Conservation (phyloP, 495 filamentous ascomycete genomes). For the Penicillium bialowiezense region DNA sequence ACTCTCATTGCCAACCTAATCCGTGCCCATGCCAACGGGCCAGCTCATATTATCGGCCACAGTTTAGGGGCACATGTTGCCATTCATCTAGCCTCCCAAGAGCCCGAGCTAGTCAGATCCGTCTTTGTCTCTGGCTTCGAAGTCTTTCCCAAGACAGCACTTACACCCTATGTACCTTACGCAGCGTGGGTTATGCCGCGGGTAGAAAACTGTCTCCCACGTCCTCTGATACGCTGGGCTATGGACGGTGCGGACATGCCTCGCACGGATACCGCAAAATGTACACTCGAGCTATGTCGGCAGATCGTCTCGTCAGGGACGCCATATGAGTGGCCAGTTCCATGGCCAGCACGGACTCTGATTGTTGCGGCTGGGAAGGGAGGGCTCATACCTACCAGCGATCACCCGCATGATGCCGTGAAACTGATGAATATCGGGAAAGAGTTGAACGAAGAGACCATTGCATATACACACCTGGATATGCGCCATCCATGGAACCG, state of each 20-base stretch:
- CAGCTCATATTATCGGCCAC: constrained; percentile 13
- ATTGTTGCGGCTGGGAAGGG: constrained; percentile 9
- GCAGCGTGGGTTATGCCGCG: constrained; percentile 4
- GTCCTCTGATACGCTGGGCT: constrained; percentile 4
- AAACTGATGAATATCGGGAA: constrained; percentile 1
- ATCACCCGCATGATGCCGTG: neutral
- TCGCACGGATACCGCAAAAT: neutral
- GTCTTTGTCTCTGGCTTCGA: constrained; percentile 6
- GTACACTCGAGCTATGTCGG: constrained; percentile 2
- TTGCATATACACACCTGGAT: constrained; percentile 6
- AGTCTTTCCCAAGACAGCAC: neutral
- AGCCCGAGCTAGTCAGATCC: constrained; percentile 1
- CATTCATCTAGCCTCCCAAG: constrained; percentile 5
- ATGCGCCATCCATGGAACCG: constrained; percentile 17
- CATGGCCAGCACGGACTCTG: constrained; percentile 1
- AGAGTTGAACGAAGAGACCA: neutral
- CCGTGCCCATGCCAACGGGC: constrained; percentile 4
- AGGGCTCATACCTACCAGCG: neutral
- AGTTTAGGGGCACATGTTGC: constrained; percentile 15
- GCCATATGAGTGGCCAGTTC: neutral
- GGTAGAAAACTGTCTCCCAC: constrained; percentile 6
- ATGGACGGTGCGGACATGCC: constrained; percentile 13
- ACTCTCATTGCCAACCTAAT: constrained; percentile 2
- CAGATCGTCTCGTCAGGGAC: neutral
- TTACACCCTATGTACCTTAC: constrained; percentile 6